A percentile compares a stretch with the other conserved stretches of the same genome.
Conservation (phyloP, 768 basidiomycete genomes). For the Panellus pusillus region DNA sequence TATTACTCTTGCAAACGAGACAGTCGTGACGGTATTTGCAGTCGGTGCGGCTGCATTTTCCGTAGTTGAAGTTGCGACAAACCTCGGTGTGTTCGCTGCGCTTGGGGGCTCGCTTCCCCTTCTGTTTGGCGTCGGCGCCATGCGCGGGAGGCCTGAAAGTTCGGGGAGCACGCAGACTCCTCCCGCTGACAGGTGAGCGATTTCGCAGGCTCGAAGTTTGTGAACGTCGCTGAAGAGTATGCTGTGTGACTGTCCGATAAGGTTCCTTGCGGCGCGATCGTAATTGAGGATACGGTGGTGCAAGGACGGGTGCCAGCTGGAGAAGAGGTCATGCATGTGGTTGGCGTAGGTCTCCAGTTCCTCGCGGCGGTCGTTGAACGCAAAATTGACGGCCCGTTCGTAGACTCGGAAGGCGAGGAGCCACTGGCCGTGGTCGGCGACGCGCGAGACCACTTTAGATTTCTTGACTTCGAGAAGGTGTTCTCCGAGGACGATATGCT, state of each 20-base stretch:
- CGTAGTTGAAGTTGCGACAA: neutral
- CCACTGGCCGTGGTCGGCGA: conserved; percentile 5
- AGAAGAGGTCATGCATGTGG: neutral
- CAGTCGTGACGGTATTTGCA: neutral
- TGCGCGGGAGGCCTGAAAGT: no score
- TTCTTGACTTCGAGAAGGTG: conserved; percentile 10
- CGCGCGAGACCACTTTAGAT: conserved; percentile 8
- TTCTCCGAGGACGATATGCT: conserved; percentile 7
- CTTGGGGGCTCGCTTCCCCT: no score
- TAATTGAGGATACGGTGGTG: neutral
- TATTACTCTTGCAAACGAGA: neutral
- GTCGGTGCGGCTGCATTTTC: neutral
- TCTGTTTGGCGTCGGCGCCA: neutral
- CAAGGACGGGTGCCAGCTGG: neutral
- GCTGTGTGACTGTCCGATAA: neutral
- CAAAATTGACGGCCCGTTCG: neutral
- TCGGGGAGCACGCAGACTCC: neutral
- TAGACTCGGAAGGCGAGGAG: neutral
- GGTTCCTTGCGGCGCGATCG: neutral
- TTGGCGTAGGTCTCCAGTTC: neutral
- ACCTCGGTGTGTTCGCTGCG: neutral
- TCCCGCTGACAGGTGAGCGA: neutral
- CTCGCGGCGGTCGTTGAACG: neutral
- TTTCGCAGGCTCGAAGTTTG: neutral
- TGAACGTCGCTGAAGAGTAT: neutral